These are phyloP conservation scores for Celoporthe dispersa DNA, from an alignment of 2,329 filamentous ascomycete genomes.

Conservation along the genomic window DNA sequence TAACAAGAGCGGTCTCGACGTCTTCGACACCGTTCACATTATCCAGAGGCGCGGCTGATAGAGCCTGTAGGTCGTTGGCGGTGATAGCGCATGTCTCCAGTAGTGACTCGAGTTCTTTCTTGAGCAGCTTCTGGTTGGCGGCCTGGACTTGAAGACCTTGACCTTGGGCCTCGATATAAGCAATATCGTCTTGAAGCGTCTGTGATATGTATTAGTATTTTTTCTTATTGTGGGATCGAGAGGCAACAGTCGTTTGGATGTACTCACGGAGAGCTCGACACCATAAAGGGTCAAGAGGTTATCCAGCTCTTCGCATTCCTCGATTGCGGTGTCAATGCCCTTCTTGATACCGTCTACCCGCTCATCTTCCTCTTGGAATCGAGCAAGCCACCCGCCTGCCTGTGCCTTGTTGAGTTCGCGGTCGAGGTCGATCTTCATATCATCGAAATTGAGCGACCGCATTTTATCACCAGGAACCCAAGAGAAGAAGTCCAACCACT, in stretches of 20 bases:
- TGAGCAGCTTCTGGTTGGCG: conserved; percentile 92
- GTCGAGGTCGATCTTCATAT: conserved; percentile 81
- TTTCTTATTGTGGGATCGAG: too few relatives aligned
- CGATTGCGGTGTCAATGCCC: conserved; percentile 86
- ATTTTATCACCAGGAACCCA: conserved; percentile 81
- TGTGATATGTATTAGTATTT: conserved; percentile 44
- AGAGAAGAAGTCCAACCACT: conserved; percentile 82
- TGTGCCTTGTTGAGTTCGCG: conserved; percentile 89
- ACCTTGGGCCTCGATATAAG: conserved; percentile 95
- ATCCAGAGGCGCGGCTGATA: conserved; percentile 75
- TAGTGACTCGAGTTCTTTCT: conserved; percentile 86
- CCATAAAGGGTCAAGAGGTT: conserved; percentile 92
- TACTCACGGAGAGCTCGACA: conserved; percentile 84
- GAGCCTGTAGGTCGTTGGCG: conserved; percentile 70
- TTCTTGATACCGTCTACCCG: conserved; percentile 84
- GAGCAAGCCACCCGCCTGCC: conserved; percentile 88
- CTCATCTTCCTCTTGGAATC: conserved; percentile 85
- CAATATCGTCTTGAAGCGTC: conserved; percentile 94
- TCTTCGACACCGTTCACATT: conserved; percentile 72
- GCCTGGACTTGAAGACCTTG: conserved; percentile 97
- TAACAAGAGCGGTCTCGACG: conserved; percentile 77
- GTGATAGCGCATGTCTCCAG: conserved; percentile 91
- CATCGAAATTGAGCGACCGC: conserved; percentile 75
- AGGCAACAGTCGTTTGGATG: neutral
- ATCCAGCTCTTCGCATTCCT: conserved; percentile 95